Base-by-base conservation (phyloP, 1,284 basidiomycete genomes). In the Stygiomarasmius scandens region DNA sequence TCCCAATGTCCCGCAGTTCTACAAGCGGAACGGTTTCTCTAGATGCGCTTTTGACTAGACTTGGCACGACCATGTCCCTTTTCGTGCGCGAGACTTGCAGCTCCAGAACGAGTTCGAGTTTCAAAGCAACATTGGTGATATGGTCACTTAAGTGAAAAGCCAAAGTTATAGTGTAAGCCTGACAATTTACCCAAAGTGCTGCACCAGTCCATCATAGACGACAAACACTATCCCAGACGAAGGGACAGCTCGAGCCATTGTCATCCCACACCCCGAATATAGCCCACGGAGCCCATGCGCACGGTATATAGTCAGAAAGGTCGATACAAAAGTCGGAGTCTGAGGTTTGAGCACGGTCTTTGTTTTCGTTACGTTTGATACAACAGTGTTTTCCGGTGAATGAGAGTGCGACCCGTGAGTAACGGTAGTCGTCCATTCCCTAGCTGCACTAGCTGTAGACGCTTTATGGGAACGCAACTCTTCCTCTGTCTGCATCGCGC, bases 241-340 rank as follows among this genome's bases (percentile, higher is more conserved):
- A 5, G 93, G 93, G 51, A 92, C 86, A 19, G 89, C 87, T 61
- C 92, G 78, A 34, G 89, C 83, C 45, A 93, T 87, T 0, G 93
- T 96, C 66, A 96, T 83, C 1, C 92, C 94, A 70, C 92, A 93
- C 43, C 93, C 90, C 2, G 91, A 90, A 73, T 96, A 96, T 57
- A 96, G 72, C 0, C 93, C 94, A 57, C 75, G 77, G 24, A 95
- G 67, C 0, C 93, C 94, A 66, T 89, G 83, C 20, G 83, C 84
- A 25, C 68, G 73, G 67, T 89, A 95, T 72, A 96, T 91, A 56
- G 85, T 84, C 62, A 75, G 76, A 50, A 87, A 87, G 6, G 86
- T 90, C 48, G 79, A 74, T 48, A 81, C 70, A 70, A 95, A 95
- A 2, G 86, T 80, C 5, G 67, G 29, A n/a, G 38, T 44, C n/a